These are phyloP conservation scores for Colletotrichum sp. DNA, from an alignment of 2,329 filamentous ascomycete genomes.

Conservation along the genomic window DNA sequence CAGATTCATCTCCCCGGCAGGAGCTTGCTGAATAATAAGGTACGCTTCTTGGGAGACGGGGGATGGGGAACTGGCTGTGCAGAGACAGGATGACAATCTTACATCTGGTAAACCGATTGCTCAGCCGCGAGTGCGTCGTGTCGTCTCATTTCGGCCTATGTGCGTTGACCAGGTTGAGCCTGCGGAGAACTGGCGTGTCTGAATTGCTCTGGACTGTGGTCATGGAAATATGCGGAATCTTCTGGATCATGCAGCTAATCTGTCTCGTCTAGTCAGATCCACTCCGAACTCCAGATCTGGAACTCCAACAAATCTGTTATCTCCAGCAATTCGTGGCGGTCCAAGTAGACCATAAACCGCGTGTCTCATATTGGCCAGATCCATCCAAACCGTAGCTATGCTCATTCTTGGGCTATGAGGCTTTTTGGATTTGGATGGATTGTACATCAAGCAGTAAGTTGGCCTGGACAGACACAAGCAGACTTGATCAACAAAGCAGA, in stretches of 20 bases:
- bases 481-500: not conserved
- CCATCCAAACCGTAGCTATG: not conserved
- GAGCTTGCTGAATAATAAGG: not conserved
- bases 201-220: conserved; percentile 8
- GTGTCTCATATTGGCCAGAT: not conserved
- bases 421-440: not conserved
- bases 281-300: not conserved
- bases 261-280: conserved; percentile 1
- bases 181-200: conserved; percentile 23
- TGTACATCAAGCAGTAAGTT: not conserved
- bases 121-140: conserved; percentile 21
- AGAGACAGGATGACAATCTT: conserved; percentile 15
- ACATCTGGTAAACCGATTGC: conserved; percentile 24
- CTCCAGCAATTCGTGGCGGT: not conserved
- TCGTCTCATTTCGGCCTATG: not conserved
- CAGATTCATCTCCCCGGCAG: not conserved
- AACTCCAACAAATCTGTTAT: not conserved
- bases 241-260: conserved; percentile 1
- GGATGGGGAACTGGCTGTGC: not conserved
- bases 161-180: conserved; percentile 21
- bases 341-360: not conserved
- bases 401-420: not conserved
- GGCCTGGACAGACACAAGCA: not conserved
- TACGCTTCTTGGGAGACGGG: not conserved
- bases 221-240: conserved; percentile 13